Conservation (phyloP, 1,139 yeast species). For the Pichia sp. region DNA sequence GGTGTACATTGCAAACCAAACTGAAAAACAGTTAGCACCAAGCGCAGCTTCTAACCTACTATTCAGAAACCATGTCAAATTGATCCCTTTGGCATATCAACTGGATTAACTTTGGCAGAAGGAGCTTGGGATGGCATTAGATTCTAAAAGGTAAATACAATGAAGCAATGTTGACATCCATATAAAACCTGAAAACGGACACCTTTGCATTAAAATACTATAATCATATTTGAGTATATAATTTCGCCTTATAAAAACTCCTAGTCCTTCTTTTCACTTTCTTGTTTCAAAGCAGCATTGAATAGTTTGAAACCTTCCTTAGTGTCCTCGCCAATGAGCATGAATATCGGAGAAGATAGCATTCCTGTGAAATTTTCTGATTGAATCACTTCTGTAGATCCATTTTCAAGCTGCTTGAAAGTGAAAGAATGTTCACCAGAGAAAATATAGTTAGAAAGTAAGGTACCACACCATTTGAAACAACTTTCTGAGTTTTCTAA, state of each 20-base stretch:
- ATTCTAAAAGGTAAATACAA: no score
- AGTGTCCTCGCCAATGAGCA: conserved; percentile 4
- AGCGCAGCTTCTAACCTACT: no score
- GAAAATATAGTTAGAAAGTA: conserved; percentile 1
- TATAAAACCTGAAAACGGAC: no score
- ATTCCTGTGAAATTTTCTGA: conserved; percentile 1
- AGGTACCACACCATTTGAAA: conserved; percentile 4
- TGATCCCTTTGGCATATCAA: no score
- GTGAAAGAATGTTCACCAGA: conserved; percentile 5
- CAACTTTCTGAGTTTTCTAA: background rate
- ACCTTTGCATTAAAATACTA: no score
- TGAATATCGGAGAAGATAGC: conserved; percentile 2
- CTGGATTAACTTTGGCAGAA: no score
- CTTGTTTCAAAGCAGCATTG: conserved; percentile 5
- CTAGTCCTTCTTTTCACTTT: conserved; percentile 3
- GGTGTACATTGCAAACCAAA: no score
- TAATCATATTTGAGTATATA: no score
- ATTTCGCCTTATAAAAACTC: background rate
- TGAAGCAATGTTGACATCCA: no score
- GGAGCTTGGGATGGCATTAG: no score
- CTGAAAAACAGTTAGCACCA: no score
- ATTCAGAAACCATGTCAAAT: no score
- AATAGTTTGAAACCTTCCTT: conserved; percentile 2
- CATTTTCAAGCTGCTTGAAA: conserved; percentile 1
- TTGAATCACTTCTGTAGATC: conserved; percentile 4